Evolutionary conservation across 352 stramenopile genomes (phyloP).

Genomic region (Phytophthora capsici): DNA sequence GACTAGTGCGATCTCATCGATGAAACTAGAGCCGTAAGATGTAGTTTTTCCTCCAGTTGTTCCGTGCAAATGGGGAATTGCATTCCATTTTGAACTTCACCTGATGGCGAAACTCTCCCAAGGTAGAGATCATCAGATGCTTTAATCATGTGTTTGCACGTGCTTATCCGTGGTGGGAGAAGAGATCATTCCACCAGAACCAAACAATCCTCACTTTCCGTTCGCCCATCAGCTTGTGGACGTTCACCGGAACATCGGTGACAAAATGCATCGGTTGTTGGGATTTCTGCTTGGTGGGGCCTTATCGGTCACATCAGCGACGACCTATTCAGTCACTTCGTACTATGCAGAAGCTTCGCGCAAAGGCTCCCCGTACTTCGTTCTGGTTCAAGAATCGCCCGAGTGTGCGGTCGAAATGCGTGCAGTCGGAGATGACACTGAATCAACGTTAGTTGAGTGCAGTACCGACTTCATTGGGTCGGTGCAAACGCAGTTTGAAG

Average conservation of each 20-base stretch:
- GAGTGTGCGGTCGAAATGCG: conserved; percentile 8
- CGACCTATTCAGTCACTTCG: conserved; percentile 10
- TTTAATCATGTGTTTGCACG: conserved; percentile 1
- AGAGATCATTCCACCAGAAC: not conserved
- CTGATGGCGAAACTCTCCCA: not conserved
- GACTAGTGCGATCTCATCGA: conserved; percentile 18
- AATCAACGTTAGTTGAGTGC: conserved; percentile 1
- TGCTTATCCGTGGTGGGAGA: conserved; percentile 4
- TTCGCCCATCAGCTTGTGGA: not conserved
- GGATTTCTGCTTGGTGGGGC: not conserved
- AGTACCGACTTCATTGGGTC: conserved; percentile 1
- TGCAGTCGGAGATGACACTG: not conserved
- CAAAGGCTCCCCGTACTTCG: conserved; percentile 1
- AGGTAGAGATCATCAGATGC: not conserved
- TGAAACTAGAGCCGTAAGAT: conserved; percentile 13
- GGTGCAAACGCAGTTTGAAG: conserved; percentile 3
- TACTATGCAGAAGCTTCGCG: conserved; percentile 3
- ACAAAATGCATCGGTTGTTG: conserved; percentile 1
- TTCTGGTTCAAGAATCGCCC: conserved; percentile 7
- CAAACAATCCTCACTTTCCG: not conserved
- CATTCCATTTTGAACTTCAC: too few relatives aligned
- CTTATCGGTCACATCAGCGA: not conserved
- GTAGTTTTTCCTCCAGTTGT: too few relatives aligned
- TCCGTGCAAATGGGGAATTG: too few relatives aligned
- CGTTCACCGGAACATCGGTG: not conserved